A percentile compares a stretch with the other conserved stretches of the same genome.
phyloP scores from a whole-genome alignment of 768 basidiomycete genomes.

The Pleurotus citrinopileatus region DNA sequence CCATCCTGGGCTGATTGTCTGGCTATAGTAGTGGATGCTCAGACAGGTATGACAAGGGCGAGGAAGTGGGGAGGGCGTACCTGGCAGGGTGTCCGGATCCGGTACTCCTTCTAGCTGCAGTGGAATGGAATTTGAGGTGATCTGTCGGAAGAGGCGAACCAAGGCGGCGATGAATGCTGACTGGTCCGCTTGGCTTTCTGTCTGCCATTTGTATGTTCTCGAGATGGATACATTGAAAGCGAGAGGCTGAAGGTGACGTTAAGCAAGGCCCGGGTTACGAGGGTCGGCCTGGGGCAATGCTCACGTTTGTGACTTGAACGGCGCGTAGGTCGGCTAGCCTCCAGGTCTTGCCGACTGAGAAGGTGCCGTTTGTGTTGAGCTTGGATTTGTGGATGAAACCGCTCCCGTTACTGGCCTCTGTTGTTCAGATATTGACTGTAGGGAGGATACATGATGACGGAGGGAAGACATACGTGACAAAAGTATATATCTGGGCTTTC shows the following conservation, averaged over 20 bases:
- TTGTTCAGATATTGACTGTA: constrained; percentile 10
- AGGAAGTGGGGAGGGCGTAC: constrained; percentile 23
- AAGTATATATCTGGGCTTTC: constrained; percentile 88
- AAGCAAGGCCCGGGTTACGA: neutral
- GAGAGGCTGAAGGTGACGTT: constrained; percentile 39
- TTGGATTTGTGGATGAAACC: constrained; percentile 95
- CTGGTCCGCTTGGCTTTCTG: constrained; percentile 76
- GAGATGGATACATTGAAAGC: constrained; percentile 82
- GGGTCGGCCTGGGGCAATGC: constrained; percentile 24
- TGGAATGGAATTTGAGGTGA: constrained; percentile 38
- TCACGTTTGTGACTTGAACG: constrained; percentile 73
- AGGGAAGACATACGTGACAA: constrained; percentile 70
- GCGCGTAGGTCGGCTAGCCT: constrained; percentile 75
- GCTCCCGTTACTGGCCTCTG: constrained; percentile 59
- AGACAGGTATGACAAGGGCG: neutral
- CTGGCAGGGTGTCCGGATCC: constrained; percentile 31
- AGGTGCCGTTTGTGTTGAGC: constrained; percentile 89
- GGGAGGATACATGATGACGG: neutral
- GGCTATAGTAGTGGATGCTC: constrained; percentile 12
- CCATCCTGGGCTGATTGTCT: constrained; percentile 20
- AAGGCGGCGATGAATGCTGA: constrained; percentile 63
- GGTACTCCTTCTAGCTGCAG: constrained; percentile 60
- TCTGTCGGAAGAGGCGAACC: constrained; percentile 56
- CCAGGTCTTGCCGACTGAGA: constrained; percentile 99
- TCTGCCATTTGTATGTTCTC: constrained; percentile 89